Evolutionary conservation across 2,329 filamentous ascomycete species (phyloP), one percentile per base, ranked within the genome.

Genomic region (Ophiostoma novo-ulmi): DNA sequence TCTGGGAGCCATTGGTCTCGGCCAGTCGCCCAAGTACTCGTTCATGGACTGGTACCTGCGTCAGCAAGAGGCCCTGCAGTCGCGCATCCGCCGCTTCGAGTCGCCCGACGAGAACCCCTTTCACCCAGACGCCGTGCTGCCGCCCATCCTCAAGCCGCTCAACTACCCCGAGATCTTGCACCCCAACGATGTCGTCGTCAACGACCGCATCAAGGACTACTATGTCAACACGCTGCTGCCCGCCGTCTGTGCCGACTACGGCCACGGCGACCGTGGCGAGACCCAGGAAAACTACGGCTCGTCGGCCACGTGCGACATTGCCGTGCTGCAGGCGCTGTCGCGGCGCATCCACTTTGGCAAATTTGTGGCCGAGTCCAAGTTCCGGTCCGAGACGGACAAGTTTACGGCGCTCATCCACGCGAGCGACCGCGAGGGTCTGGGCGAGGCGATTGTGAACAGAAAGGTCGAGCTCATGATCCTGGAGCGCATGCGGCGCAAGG

Each of bases 31-130:
- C 38, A 17, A 87, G 69, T 86, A 95, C 70, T 93, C 90, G 79
- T 92, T 99, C 78, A 88, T 97, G 79, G 95, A 98, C 84, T 99
- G 94, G 91, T 91, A 97, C 78, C 88, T 98, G 38, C 86, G 85
- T 75, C 91, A 97, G 79, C 92, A 97, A 78, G 95, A 99, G 81
- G 89, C 88, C 73, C 83, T 98, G 6, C 94, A 99, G 79, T 97
- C 94, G 17, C 87, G 93, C 69, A 94, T 99, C 75, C 93, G 95
- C 75, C 93, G 95, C 78, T 99, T 93, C 84, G 90, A 99, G 79
- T 93, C 93, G 0, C 95, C 95, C 55, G 95, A 99, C 84, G 95
- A 99, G 82, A 94, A 97, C 80, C 92, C 95, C 31, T 99, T 98
- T 87, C 99, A 97, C 82, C 92, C 93, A 1, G 86, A 91, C 39